Evolutionary conservation across 2,329 filamentous ascomycete species (phyloP), one percentile per base, ranked within the genome.

Genomic region (Ramularia endophylla): DNA sequence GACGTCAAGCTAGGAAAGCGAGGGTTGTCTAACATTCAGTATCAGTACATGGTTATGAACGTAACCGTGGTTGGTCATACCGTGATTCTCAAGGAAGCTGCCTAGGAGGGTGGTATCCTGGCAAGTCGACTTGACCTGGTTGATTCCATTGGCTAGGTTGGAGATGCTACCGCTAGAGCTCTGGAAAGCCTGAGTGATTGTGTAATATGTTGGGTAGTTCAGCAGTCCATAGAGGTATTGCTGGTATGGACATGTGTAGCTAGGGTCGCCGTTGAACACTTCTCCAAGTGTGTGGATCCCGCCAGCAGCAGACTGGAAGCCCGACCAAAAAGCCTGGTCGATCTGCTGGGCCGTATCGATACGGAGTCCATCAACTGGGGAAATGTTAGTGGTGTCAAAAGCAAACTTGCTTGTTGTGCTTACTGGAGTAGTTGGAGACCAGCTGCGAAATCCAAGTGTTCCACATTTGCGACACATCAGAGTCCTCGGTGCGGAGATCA

Each of bases 391-490:
- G 11, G 6, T 25, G 22, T 25, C 11, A 6, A 6, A 11, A 25
- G 22, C 11, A 11, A 11, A 25, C 6, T 6, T 6, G 11, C 22
- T 11, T 6, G 22, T 6, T 25, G 11, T n/a, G 22, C 22, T 25
- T 25, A 25, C 22, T 78, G 19, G 67, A 67, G 54, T 81, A 84
- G 47, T 78, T 77, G 3, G 66, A 55, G 1, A 84, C 73, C 0
- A 83, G 64, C 33, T 65, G 65, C n/a, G 56, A 61, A 47, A 84
- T 67, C 81, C 81, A 85, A 16, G 64, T 59, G 36, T 76, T 65
- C 57, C 74, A 75, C 12, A 75, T 64, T n/a, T 57, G 59, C 15
- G 69, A 66, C 8, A 83, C 72, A 1, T 58, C 58, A 0, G 62
- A 34, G 19, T 69, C 64, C 28, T 73, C 68, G 0, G 80, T 83